Conservation (phyloP, 352 stramenopile genomes). For the Blastocystis sp. region DNA sequence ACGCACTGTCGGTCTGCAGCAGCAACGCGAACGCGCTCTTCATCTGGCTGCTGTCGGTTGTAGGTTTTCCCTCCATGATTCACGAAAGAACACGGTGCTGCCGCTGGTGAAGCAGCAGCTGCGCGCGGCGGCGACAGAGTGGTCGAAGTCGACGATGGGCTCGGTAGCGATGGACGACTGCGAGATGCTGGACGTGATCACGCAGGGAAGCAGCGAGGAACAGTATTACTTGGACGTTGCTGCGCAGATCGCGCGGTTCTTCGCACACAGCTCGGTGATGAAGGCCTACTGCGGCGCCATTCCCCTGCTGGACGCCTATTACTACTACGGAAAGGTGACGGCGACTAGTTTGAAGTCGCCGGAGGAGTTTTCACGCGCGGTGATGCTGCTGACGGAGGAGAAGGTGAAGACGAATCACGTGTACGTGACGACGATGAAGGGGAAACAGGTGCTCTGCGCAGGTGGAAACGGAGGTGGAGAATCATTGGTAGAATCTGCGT, state of each 20-base stretch:
- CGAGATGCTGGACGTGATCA: constrained; percentile 34
- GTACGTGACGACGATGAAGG: constrained; percentile 3
- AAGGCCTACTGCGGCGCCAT: constrained; percentile 29
- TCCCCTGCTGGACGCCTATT: constrained; percentile 43
- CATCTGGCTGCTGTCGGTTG: constrained; percentile 6
- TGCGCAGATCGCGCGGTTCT: constrained; percentile 13
- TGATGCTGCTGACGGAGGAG: background rate
- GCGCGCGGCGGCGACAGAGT: constrained; percentile 19
- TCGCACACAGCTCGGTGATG: background rate
- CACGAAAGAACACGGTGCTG: background rate
- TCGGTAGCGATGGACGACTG: background rate
- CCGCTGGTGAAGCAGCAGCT: constrained; percentile 40
- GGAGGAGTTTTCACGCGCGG: constrained; percentile 6
- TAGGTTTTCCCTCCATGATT: background rate
- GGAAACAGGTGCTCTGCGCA: constrained; percentile 26
- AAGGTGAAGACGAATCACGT: background rate
- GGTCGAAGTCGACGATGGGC: constrained; percentile 15
- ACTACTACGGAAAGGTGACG: constrained; percentile 27
- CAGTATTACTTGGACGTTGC: constrained; percentile 1
- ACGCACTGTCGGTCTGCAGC: constrained; percentile 18
- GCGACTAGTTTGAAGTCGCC: constrained; percentile 37
- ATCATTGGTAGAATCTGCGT: background rate
- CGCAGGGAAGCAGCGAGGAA: constrained; percentile 18
- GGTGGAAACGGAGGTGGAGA: background rate
- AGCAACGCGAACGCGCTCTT: background rate